Evolutionary conservation across 345 rosid genomes (phyloP).

Genomic region (Melastoma malabathricum): DNA sequence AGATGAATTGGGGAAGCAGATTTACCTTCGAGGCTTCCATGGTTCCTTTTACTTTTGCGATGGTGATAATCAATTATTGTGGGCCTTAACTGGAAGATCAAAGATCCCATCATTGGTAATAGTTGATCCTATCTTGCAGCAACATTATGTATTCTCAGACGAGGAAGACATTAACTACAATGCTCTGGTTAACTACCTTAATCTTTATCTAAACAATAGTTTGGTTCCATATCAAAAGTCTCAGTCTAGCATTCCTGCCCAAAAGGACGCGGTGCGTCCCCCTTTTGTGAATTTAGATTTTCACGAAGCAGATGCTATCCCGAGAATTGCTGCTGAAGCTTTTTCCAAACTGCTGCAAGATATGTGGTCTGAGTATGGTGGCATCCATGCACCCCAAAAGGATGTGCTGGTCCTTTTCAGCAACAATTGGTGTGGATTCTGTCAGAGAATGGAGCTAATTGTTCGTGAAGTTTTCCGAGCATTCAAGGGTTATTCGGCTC

Average conservation of each 20-base stretch:
- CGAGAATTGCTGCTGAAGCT: conserved; percentile 42
- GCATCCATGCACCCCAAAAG: conserved; percentile 30
- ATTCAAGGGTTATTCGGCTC: conserved; percentile 32
- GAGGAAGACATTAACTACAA: conserved; percentile 28
- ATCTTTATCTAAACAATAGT: conserved; percentile 45
- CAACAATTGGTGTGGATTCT: conserved; percentile 83
- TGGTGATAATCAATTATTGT: conserved; percentile 51
- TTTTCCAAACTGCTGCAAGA: conserved; percentile 49
- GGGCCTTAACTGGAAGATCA: conserved; percentile 52
- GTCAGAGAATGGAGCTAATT: conserved; percentile 87
- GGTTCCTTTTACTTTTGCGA: conserved; percentile 72
- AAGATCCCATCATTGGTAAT: conserved; percentile 66
- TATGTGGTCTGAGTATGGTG: conserved; percentile 29
- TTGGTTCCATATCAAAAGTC: conserved; percentile 53
- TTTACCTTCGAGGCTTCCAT: conserved; percentile 23
- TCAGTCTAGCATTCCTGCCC: conserved; percentile 28
- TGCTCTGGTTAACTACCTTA: conserved; percentile 35
- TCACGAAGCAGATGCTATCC: conserved; percentile 64
- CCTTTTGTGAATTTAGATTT: conserved; percentile 79
- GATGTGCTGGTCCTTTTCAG: conserved; percentile 88
- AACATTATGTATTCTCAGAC: conserved; percentile 48
- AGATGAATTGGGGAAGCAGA: conserved; percentile 24
- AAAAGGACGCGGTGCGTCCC: conserved; percentile 38
- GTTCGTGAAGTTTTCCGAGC: conserved; percentile 73
- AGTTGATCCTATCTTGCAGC: conserved; percentile 49